Evolutionary conservation across 768 basidiomycete genomes (phyloP).

Genomic region (Gloeopeniophorella convolvens): DNA sequence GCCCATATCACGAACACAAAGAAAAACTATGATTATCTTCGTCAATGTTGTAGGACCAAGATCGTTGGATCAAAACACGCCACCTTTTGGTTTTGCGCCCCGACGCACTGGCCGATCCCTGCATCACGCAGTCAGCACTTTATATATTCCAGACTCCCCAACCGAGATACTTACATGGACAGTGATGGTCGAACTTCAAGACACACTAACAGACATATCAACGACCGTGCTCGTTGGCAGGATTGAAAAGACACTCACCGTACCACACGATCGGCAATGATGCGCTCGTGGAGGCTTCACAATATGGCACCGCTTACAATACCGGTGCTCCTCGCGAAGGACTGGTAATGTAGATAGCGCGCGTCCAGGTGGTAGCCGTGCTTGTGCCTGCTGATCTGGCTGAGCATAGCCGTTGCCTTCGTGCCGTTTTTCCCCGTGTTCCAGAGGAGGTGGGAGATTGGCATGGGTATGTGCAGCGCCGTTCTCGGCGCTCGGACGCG

Average conservation of each 20-base stretch:
- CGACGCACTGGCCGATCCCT: conserved; percentile 95
- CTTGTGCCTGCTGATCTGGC: background rate
- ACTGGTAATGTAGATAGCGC: conserved; percentile 38
- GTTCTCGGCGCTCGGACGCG: background rate
- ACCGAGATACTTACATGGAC: conserved; percentile 63
- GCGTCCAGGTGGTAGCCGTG: conserved; percentile 7
- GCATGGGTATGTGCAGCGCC: background rate
- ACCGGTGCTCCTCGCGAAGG: conserved; percentile 57
- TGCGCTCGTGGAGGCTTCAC: conserved; percentile 72
- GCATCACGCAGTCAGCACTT: conserved; percentile 5
- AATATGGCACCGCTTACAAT: conserved; percentile 56
- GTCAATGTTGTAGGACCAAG: background rate
- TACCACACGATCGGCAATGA: conserved; percentile 81
- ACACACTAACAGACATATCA: conserved; percentile 51
- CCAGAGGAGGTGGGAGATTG: background rate
- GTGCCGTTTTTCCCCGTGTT: conserved; percentile 1
- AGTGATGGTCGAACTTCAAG: conserved; percentile 83
- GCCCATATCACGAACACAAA: conserved; percentile 71
- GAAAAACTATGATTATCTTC: conserved; percentile 87
- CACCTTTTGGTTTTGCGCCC: conserved; percentile 87
- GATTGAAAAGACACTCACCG: conserved; percentile 40
- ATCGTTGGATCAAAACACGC: conserved; percentile 20
- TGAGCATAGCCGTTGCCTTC: background rate
- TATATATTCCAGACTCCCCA: too few relatives aligned
- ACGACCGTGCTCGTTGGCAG: background rate